Percentiles rank a stretch among this genome's conserved stretches.
Conservation (phyloP, 306 rosid species). For the Clitoria ternatea region DNA sequence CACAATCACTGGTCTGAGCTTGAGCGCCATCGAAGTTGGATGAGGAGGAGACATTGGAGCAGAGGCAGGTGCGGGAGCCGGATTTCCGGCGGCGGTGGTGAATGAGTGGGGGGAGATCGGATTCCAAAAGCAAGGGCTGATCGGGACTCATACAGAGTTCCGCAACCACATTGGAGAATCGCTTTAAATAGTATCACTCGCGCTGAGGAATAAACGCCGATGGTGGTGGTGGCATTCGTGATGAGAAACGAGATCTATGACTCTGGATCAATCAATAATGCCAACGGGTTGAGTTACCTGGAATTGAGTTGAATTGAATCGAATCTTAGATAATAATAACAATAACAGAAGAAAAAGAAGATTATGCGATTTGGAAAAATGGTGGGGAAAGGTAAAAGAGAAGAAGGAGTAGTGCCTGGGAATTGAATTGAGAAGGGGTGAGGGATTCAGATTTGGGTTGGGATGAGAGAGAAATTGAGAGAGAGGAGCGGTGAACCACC, state of each 20-base stretch:
- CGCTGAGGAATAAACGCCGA: background rate
- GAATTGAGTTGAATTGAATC: background rate
- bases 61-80: constrained; percentile 24
- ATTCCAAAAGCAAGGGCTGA: constrained; percentile 47
- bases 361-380: background rate
- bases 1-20: constrained; percentile 16
- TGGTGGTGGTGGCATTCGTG: background rate
- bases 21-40: constrained; percentile 26
- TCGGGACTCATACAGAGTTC: constrained; percentile 57
- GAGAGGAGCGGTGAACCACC: constrained; percentile 25
- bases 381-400: background rate
- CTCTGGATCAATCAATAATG: no score
- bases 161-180: constrained; percentile 42
- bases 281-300: background rate
- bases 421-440: background rate
- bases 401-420: no score
- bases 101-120: constrained; percentile 38
- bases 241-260: background rate
- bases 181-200: background rate
- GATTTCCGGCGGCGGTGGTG: constrained; percentile 27
- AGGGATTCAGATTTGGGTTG: background rate
- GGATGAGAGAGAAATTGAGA: background rate
- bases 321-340: no score
- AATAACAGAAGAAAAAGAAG: no score
- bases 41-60: constrained; percentile 33